phyloP scores from a whole-genome alignment of 371 early-diverging fungal genomes.

The Saksenaea vasiformis region DNA sequence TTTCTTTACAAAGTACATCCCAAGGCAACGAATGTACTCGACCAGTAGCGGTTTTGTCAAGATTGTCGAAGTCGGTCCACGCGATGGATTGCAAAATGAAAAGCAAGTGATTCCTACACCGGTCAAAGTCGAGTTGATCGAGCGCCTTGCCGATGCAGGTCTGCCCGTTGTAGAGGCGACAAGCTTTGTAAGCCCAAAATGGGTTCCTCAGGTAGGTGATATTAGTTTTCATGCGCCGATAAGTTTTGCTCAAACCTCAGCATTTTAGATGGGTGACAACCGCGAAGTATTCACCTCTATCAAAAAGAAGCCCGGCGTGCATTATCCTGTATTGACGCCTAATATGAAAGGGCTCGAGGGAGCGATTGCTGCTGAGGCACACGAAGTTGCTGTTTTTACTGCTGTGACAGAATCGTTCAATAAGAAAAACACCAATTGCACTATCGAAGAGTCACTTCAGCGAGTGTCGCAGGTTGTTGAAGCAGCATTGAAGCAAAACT shows the following conservation, averaged over 20 bases:
- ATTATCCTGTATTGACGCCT: constrained; percentile 92
- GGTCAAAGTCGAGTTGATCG: constrained; percentile 84
- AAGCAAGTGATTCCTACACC: constrained; percentile 79
- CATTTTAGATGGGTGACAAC: constrained; percentile 84
- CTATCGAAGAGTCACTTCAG: constrained; percentile 81
- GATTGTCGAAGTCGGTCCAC: constrained; percentile 92
- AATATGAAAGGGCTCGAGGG: constrained; percentile 86
- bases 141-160: constrained; percentile 81
- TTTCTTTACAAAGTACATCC: not conserved
- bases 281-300: constrained; percentile 75
- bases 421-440: constrained; percentile 91
- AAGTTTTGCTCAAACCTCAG: not conserved
- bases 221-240: not conserved
- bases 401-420: constrained; percentile 92
- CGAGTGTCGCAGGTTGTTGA: constrained; percentile 74
- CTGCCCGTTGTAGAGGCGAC: constrained; percentile 89
- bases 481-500: constrained; percentile 65
- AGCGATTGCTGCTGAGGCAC: constrained; percentile 76
- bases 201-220: constrained; percentile 89
- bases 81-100: constrained; percentile 98
- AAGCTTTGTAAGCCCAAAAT: constrained; percentile 97
- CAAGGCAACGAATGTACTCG: not conserved
- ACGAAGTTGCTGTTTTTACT: constrained; percentile 93
- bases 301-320: constrained; percentile 58
- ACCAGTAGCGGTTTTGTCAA: constrained; percentile 52